Conservation (phyloP, 1,284 basidiomycete species). For the Cutaneotrichosporon sp. region DNA sequence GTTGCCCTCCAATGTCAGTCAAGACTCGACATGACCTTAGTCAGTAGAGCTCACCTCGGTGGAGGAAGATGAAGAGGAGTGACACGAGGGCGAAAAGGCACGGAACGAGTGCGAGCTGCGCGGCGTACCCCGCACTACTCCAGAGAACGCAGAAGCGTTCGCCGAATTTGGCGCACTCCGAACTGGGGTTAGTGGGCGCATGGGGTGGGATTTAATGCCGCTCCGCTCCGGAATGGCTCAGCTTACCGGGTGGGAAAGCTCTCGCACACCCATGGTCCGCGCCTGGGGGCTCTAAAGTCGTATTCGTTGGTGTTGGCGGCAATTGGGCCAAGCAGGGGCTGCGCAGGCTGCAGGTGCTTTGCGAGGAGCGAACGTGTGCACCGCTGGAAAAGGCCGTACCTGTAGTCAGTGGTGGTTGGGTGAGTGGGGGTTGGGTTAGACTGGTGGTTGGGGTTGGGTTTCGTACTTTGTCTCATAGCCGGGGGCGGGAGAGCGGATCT, state of each 20-base stretch:
- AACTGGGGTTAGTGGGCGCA: conserved; percentile 27
- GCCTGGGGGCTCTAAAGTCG: neutral
- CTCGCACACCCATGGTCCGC: conserved; percentile 37
- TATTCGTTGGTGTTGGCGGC: neutral
- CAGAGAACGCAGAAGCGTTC: conserved; percentile 50
- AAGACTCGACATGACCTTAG: neutral
- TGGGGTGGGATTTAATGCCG: neutral
- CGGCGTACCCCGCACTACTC: conserved; percentile 49
- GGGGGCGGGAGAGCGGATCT: conserved; percentile 40
- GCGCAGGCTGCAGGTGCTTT: conserved; percentile 34
- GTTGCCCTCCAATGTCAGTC: conserved; percentile 32
- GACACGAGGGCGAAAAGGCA: conserved; percentile 48
- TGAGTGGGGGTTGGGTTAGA: neutral
- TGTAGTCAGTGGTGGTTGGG: conserved; percentile 16
- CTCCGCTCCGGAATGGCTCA: no score
- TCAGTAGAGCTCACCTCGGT: conserved; percentile 41
- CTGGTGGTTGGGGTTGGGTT: neutral
- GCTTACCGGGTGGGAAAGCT: conserved; percentile 48
- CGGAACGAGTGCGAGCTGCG: conserved; percentile 50
- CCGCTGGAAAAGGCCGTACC: conserved; percentile 52
- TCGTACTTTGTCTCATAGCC: conserved; percentile 50
- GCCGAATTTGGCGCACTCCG: conserved; percentile 50
- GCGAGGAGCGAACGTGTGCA: conserved; percentile 40
- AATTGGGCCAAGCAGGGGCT: conserved; percentile 26
- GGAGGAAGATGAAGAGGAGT: conserved; percentile 51